Base-by-base conservation (phyloP, 331 rosid genomes). In the Stylosanthes scabra region DNA sequence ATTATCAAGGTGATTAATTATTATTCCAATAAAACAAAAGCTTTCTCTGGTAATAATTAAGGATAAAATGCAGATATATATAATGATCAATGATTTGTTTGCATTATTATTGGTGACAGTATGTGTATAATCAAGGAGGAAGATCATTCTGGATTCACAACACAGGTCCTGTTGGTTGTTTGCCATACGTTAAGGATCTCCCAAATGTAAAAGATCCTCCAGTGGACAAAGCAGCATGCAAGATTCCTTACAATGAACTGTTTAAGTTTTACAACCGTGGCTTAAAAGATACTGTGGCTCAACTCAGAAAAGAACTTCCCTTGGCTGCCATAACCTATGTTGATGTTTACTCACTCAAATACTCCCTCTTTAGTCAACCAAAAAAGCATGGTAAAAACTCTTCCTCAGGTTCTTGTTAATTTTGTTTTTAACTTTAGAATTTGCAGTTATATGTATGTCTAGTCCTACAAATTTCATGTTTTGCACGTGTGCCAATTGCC, bases 111-210 rank as follows among this genome's bases (percentile, higher is more conserved):
- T n/a, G n/a, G n/a, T n/a, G 46, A 5, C 49, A 83, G 87, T 71
- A 71, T 79, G 50, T 79, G 3, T 84, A 90, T 51, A 42, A 14
- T 39, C 68, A 58, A 58, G 93, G 93, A 66, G 96, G 90, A 56
- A 84, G 93, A 71, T 76, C 84, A 47, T 90, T 88, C 76, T 86
- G 91, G 96, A 8, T 88, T 65, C 93, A 90, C 68, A 89, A 89
- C 40, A 89, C 96, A 44, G 92, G 93, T 77, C 96, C 93, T 11
- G 65, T 84, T 63, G 96, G 96, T 74, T 90, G 96, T 66, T 71
- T 79, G 31, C 90, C 96, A 39, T 86, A 86, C 20, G 59, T 88
- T 9, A 52, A 88, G 68, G 93, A 83, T 16, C 87, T 84, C 11
- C 86, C 46, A 41, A 63, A 47, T 2, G 34, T 70, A 16, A 59